Evolutionary conservation across 768 basidiomycete genomes (phyloP).

Genomic region (Holtermanniella nyarrowii): DNA sequence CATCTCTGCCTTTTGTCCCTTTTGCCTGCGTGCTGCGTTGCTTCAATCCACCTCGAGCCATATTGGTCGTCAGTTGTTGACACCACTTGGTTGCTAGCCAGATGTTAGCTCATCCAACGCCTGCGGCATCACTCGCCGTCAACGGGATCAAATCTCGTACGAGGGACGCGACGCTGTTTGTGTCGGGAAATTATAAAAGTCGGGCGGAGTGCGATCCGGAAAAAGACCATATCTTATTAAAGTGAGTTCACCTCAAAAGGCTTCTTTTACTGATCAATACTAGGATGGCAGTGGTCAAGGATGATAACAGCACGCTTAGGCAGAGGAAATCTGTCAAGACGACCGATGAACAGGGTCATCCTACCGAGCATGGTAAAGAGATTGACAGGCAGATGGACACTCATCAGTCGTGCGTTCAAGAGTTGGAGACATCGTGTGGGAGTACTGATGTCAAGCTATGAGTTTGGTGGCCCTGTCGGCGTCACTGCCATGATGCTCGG

Average conservation of each 20-base stretch:
- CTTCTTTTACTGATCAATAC: not conserved
- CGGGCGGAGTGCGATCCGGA: too few species aligned
- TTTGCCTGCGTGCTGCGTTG: not conserved
- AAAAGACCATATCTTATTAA: too few species aligned
- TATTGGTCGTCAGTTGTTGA: too few species aligned
- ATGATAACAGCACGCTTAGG: not conserved
- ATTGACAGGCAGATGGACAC: constrained; percentile 63
- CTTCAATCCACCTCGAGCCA: not conserved
- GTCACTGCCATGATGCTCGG: constrained; percentile 85
- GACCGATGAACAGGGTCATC: not conserved
- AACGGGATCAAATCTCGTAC: not conserved
- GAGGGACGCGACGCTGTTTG: too few species aligned
- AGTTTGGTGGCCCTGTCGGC: constrained; percentile 91
- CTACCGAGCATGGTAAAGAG: constrained; percentile 61
- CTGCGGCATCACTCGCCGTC: not conserved
- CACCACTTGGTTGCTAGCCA: not conserved
- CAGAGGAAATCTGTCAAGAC: not conserved
- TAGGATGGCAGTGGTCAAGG: not conserved
- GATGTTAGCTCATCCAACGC: not conserved
- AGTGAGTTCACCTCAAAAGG: not conserved
- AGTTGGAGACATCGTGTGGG: constrained; percentile 1
- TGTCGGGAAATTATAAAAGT: too few species aligned
- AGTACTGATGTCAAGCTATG: constrained; percentile 54
- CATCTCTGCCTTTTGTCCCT: too few species aligned
- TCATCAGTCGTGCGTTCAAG: constrained; percentile 50